Percentiles rank a stretch among this genome's conserved stretches.
These are phyloP conservation scores for Whalleya microplaca DNA, from an alignment of 2,329 filamentous ascomycete species.

Conservation along the genomic window DNA sequence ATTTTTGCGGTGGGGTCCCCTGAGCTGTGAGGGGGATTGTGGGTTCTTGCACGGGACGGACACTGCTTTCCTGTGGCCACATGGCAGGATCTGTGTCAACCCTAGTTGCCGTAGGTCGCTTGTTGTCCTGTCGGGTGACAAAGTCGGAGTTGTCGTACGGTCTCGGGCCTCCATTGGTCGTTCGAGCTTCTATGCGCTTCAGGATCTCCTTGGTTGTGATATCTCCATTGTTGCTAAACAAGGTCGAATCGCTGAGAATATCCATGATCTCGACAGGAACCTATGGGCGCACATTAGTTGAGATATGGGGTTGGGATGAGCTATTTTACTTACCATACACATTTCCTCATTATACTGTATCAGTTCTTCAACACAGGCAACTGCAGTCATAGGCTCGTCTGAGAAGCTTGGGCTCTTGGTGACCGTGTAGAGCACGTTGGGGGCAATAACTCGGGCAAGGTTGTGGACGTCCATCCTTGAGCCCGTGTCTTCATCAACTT, in stretches of 20 bases:
- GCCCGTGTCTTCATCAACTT: conserved; percentile 93
- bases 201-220: conserved; percentile 97
- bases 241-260: conserved; percentile 78
- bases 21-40: conserved; percentile 46
- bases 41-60: conserved; percentile 75
- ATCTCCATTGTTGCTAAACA: conserved; percentile 82
- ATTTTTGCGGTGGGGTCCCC: conserved; percentile 54
- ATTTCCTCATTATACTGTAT: conserved; percentile 95
- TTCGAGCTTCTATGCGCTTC: conserved; percentile 85
- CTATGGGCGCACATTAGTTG: conserved; percentile 51
- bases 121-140: conserved; percentile 61
- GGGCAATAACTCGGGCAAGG: conserved; percentile 93
- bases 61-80: conserved; percentile 83
- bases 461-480: conserved; percentile 99
- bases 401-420: conserved; percentile 71
- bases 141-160: conserved; percentile 64
- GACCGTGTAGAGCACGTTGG: conserved; percentile 83
- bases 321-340: conserved; percentile 77
- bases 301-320: not conserved
- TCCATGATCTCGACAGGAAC: conserved; percentile 91
- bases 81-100: conserved; percentile 88
- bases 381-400: conserved; percentile 88
- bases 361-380: conserved; percentile 87
- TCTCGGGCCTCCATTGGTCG: conserved; percentile 52
- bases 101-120: conserved; percentile 59